Conservation (phyloP, 2,329 filamentous ascomycete species). For the Alternaria longipes region DNA sequence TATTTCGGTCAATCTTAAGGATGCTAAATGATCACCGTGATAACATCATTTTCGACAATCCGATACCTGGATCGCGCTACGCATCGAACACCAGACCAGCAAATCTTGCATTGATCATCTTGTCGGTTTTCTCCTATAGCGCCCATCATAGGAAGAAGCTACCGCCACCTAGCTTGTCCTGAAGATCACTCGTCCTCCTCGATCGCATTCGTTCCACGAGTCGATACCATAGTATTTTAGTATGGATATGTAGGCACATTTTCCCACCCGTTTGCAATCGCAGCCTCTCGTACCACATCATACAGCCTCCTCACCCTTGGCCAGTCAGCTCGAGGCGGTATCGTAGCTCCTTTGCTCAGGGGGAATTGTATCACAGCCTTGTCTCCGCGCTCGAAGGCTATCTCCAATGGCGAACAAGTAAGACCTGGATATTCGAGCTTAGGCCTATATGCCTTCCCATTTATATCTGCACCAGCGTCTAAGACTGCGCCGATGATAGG, state of each 20-base stretch:
- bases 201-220: background rate
- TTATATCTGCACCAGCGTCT: background rate
- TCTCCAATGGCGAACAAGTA: background rate
- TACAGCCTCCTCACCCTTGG: background rate
- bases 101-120: background rate
- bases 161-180: background rate
- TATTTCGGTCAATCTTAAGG: background rate
- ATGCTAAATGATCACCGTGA: background rate
- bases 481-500: background rate
- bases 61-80: background rate
- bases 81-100: background rate
- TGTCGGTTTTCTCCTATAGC: background rate
- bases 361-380: background rate
- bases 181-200: background rate
- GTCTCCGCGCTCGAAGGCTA: background rate
- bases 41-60: background rate
- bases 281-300: background rate
- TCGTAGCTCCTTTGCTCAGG: background rate
- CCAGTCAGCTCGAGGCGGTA: background rate
- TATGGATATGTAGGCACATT: background rate
- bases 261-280: background rate
- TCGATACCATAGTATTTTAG: background rate
- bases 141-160: background rate
- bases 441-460: background rate
- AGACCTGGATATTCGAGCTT: rapidly evolving